These are phyloP conservation scores for Rauvolfia tetraphylla DNA, from an alignment of 257 asterid genomes.

Conservation along the genomic window DNA sequence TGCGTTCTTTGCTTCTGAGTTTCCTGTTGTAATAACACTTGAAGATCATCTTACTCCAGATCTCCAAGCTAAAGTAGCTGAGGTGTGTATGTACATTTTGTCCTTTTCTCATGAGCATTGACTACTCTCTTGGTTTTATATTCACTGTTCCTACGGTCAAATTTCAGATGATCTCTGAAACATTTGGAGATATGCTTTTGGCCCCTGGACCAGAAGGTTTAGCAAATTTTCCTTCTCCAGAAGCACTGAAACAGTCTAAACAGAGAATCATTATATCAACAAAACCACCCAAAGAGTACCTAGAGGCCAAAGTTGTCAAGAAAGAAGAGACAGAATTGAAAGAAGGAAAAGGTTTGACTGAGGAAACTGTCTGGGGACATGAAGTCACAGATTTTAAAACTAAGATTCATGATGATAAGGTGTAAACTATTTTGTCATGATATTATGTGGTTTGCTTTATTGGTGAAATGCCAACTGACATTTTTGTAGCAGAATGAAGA, in stretches of 20 bases:
- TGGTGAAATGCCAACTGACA: not conserved
- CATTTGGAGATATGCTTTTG: slow-evolving; percentile 66
- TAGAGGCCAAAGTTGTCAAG: slow-evolving; percentile 33
- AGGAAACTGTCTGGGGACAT: slow-evolving; percentile 38
- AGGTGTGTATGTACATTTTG: slow-evolving; percentile 36
- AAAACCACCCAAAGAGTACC: slow-evolving; percentile 70
- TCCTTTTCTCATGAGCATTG: slow-evolving; percentile 8
- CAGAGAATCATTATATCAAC: slow-evolving; percentile 56
- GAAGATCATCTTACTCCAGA: slow-evolving; percentile 74
- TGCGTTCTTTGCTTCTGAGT: slow-evolving; percentile 64
- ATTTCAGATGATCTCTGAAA: slow-evolving; percentile 70
- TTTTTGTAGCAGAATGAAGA: slow-evolving; percentile 24
- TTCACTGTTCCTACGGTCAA: slow-evolving; percentile 17
- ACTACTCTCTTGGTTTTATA: slow-evolving; percentile 1
- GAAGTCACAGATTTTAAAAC: slow-evolving; percentile 33
- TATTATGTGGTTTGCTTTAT: not conserved
- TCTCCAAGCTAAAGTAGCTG: slow-evolving; percentile 71
- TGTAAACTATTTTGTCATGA: slow-evolving; percentile 13
- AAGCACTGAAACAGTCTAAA: slow-evolving; percentile 55
- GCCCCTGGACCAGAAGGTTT: slow-evolving; percentile 43
- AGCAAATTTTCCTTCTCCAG: slow-evolving; percentile 67
- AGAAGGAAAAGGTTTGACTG: slow-evolving; percentile 28
- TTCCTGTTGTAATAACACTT: slow-evolving; percentile 70
- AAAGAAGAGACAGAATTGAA: slow-evolving; percentile 24
- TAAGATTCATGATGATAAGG: slow-evolving; percentile 34